Conservation (phyloP, 352 stramenopile species). For the Phytophthora pinifolia region DNA sequence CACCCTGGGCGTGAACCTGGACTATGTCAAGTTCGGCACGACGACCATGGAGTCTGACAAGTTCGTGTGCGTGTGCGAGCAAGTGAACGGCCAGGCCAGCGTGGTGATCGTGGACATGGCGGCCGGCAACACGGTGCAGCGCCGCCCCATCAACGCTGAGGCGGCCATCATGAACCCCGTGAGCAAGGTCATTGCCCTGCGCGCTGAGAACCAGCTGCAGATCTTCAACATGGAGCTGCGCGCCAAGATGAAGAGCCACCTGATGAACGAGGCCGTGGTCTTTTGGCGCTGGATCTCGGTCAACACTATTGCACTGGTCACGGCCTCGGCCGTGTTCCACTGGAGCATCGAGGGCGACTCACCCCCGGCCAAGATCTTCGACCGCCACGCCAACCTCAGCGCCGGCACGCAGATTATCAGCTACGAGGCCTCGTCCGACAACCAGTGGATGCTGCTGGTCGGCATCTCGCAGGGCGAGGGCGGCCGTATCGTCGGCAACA, state of each 20-base stretch:
- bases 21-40: slow-evolving; percentile 93
- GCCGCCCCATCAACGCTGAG: slow-evolving; percentile 97
- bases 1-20: slow-evolving; percentile 85
- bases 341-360: slow-evolving; percentile 95
- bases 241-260: slow-evolving; percentile 97
- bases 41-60: slow-evolving; percentile 98
- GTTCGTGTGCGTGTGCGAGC: slow-evolving; percentile 93
- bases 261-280: slow-evolving; percentile 93
- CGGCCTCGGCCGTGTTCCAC: slow-evolving; percentile 96
- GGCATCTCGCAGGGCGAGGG: slow-evolving; percentile 96
- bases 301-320: slow-evolving; percentile 98
- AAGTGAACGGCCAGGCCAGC: slow-evolving; percentile 85
- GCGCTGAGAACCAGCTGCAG: slow-evolving; percentile 95
- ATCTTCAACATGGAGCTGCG: slow-evolving; percentile 99
- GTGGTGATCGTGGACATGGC: slow-evolving; percentile 94
- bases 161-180: slow-evolving; percentile 99
- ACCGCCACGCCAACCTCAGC: slow-evolving; percentile 94
- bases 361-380: slow-evolving; percentile 96
- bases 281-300: slow-evolving; percentile 99
- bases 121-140: slow-evolving; percentile 85
- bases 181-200: slow-evolving; percentile 87
- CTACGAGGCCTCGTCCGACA: slow-evolving; percentile 97
- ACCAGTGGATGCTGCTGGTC: slow-evolving; percentile 98
- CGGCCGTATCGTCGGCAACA: slow-evolving; percentile 95
- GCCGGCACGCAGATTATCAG: slow-evolving; percentile 99